phyloP scores from a whole-genome alignment of 768 basidiomycete genomes.

The Lentinula sp. region DNA sequence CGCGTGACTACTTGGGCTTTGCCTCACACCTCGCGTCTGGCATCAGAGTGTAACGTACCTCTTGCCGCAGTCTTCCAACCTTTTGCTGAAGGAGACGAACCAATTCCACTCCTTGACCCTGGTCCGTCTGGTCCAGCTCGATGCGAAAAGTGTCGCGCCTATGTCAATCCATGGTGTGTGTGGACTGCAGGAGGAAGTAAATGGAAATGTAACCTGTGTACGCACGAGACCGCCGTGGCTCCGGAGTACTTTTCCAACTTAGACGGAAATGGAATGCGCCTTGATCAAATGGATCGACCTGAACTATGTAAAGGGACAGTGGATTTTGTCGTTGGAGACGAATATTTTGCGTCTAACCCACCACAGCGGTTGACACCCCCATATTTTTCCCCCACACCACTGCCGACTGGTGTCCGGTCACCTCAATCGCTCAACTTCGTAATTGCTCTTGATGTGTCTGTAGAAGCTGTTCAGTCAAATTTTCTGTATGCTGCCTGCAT shows the following conservation, averaged over 20 bases:
- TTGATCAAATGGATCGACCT: conserved; percentile 77
- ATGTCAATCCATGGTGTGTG: conserved; percentile 90
- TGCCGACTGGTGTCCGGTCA: conserved; percentile 35
- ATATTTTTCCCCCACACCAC: conserved; percentile 47
- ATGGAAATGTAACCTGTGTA: conserved; percentile 93
- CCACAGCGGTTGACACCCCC: conserved; percentile 45
- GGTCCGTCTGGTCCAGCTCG: conserved; percentile 73
- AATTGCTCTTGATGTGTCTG: conserved; percentile 85
- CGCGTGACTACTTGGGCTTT: conserved; percentile 88
- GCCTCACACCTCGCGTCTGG: conserved; percentile 73
- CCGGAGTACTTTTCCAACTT: conserved; percentile 82
- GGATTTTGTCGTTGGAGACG: conserved; percentile 77
- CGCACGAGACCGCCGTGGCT: conserved; percentile 75
- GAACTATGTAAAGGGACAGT: conserved; percentile 90
- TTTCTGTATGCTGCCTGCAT: conserved; percentile 64
- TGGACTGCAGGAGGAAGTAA: conserved; percentile 78
- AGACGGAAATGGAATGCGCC: conserved; percentile 67
- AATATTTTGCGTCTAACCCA: conserved; percentile 82
- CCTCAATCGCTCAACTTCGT: conserved; percentile 70
- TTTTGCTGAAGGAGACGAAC: conserved; percentile 80
- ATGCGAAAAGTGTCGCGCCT: conserved; percentile 80
- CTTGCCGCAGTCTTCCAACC: conserved; percentile 85
- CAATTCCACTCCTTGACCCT: conserved; percentile 71
- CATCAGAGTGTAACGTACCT: conserved; percentile 79
- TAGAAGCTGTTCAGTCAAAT: conserved; percentile 60